These are phyloP conservation scores for Rhynchosporium graminicola DNA, from an alignment of 2,329 filamentous ascomycete species.

Conservation along the genomic window DNA sequence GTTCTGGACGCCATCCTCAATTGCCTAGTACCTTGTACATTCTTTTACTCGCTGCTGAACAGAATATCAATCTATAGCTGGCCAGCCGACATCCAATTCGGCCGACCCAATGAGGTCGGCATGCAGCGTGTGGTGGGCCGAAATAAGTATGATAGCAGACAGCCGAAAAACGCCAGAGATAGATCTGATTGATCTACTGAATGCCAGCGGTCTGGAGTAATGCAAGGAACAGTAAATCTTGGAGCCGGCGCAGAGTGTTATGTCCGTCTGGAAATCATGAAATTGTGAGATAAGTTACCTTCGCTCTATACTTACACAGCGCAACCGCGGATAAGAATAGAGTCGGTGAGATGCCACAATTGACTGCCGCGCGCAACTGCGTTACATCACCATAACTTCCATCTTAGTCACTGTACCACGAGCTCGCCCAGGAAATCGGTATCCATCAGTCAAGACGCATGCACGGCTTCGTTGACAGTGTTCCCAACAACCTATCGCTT, in stretches of 20 bases:
- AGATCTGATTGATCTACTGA: constrained; percentile 13
- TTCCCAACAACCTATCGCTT: too few species aligned
- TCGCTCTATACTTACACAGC: not conserved
- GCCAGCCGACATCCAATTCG: constrained; percentile 2
- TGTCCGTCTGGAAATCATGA: constrained; percentile 4
- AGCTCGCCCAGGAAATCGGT: not conserved
- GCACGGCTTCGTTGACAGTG: too few species aligned
- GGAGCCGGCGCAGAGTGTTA: not conserved
- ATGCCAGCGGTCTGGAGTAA: not conserved
- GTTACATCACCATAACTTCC: not conserved
- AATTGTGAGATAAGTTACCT: not conserved
- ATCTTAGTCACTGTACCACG: constrained; percentile 7
- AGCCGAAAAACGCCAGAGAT: constrained; percentile 4
- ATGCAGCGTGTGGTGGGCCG: constrained; percentile 13
- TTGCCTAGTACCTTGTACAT: not conserved
- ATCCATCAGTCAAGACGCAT: too few species aligned
- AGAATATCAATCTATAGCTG: constrained; percentile 1
- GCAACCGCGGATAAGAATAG: constrained; percentile 11
- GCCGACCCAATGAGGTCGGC: constrained; percentile 7
- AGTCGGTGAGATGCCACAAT: constrained; percentile 12
- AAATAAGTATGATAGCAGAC: constrained; percentile 14
- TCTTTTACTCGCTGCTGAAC: not conserved
- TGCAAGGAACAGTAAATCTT: constrained; percentile 1
- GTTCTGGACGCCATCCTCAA: not conserved
- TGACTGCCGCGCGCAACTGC: constrained; percentile 12